Percentiles rank a stretch among this genome's conserved stretches.
phyloP scores from a whole-genome alignment of 2,329 filamentous ascomycete genomes.

The Pseudocercospora fijiensis region DNA sequence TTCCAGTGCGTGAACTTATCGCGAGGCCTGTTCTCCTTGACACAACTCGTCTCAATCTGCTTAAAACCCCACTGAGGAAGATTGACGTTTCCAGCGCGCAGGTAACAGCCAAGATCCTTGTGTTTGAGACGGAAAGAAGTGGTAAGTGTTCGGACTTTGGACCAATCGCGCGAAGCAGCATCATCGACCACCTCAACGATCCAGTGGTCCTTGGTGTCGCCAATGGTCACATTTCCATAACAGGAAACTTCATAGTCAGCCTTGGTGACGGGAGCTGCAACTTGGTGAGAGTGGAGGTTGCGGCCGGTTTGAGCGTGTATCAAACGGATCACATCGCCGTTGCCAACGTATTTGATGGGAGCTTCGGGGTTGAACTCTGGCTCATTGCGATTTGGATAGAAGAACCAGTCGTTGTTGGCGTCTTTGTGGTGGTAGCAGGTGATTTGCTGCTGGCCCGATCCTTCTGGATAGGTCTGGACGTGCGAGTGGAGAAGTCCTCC shows the following conservation, averaged over 20 bases:
- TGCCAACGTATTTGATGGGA: conserved; percentile 69
- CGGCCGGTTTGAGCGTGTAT: conserved; percentile 95
- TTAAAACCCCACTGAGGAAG: conserved; percentile 99
- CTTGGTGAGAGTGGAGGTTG: conserved; percentile 92
- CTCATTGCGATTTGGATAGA: conserved; percentile 86
- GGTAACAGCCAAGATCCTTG: conserved; percentile 79
- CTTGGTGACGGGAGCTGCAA: conserved; percentile 86
- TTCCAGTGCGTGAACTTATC: conserved; percentile 99
- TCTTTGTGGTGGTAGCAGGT: conserved; percentile 99
- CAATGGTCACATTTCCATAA: conserved; percentile 93
- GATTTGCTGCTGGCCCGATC: conserved; percentile 90
- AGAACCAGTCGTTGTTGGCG: conserved; percentile 99
- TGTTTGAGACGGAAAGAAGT: conserved; percentile 90
- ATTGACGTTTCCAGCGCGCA: conserved; percentile 92
- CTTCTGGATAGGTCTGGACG: conserved; percentile 92
- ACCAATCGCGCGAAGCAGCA: conserved; percentile 80
- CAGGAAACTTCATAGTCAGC: conserved; percentile 87
- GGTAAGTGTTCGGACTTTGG: conserved; percentile 83
- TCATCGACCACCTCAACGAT: conserved; percentile 87
- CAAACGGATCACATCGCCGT: conserved; percentile 77
- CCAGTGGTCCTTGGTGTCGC: conserved; percentile 98
- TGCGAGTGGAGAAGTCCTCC: conserved; percentile 95
- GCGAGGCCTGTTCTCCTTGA: conserved; percentile 85
- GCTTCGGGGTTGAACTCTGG: conserved; percentile 69
- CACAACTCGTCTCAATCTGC: conserved; percentile 96